Base-by-base conservation (phyloP, 352 stramenopile species). In the Globisporangium echinulatum region DNA sequence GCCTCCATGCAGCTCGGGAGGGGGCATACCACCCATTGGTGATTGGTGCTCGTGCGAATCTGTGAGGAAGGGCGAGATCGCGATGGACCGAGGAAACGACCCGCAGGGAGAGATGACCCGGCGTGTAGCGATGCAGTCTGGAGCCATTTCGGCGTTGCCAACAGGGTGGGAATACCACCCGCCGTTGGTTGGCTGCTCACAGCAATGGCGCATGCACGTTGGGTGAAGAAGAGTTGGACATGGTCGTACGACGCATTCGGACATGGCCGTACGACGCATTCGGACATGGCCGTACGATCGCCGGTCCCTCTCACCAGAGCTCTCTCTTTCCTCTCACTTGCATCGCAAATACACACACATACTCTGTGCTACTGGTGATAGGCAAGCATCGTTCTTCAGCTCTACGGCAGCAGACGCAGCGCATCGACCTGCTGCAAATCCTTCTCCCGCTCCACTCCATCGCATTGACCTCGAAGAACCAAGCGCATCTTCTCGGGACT, bases 1-100 rank as follows among this genome's bases (percentile, higher is more conserved):
- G 7, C 10, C 47, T 15, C 14, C 15, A 51, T 7, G 47, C 11
- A 17, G 15, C 47, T 37, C 9, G 17, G 42, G 47, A 51, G 25
- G 44, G 44, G 43, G 19, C 44, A 51, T 44, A 59, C 54, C 54
- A 59, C 54, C 47, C 54, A 33, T 17, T 11, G 4, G 44, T 36
- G 43, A n/a, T 59, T 52, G 47, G 25, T 39, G 36, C 7, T 47
- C 42, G 42, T 47, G 10, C 15, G 11, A 14, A 47, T 33, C 11
- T 47, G 4, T 47, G 40, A 11, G 40, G 40, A 44, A 13, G 40
- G 40, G 40, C 1, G 40, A 44, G 38, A 57, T 17, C 37, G 10
- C 25, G 44, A 5, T 10, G 8, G 40, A 56, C 7, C 15, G 33
- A 56, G 52, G 13, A 10, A 42, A 13, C 49, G 37, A 6, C 10